Conservation (phyloP, 805 yeast genomes). For the Candida succiphila region DNA sequence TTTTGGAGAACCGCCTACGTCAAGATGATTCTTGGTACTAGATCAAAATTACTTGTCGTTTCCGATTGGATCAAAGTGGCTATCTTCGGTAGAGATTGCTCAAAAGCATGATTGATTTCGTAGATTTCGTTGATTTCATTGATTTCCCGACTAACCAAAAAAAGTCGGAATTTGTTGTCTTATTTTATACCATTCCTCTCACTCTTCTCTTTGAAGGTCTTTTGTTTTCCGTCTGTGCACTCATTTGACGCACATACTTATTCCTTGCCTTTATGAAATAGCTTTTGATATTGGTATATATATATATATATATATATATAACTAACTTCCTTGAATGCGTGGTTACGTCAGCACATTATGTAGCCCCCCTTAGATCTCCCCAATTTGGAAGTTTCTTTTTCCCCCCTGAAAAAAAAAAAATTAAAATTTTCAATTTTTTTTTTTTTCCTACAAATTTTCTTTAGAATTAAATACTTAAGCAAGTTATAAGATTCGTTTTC, state of each 20-base stretch:
- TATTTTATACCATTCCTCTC: too few relatives aligned
- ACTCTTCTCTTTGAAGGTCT: too few relatives aligned
- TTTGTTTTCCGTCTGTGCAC: neutral
- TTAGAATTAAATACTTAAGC: neutral
- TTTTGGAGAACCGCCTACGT: slow-evolving; percentile 94
- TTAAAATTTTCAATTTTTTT: neutral
- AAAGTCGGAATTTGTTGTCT: too few relatives aligned
- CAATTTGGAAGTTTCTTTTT: neutral
- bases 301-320: too few relatives aligned
- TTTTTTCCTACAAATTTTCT: neutral
- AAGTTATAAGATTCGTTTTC: slow-evolving; percentile 23
- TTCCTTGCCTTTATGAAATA: neutral
- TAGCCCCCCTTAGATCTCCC: too few relatives aligned
- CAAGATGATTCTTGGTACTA: slow-evolving; percentile 80
- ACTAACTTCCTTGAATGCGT: too few relatives aligned
- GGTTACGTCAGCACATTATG: too few relatives aligned
- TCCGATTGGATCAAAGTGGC: slow-evolving; percentile 84
- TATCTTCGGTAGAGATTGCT: slow-evolving; percentile 86
- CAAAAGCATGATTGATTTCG: too few relatives aligned
- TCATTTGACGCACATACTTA: neutral
- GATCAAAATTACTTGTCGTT: slow-evolving; percentile 77
- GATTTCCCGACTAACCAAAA: too few relatives aligned
- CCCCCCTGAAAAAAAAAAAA: neutral
- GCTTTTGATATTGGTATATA: too few relatives aligned
- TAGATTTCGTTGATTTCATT: too few relatives aligned